Conservation (phyloP, 768 basidiomycete genomes). For the Psilocybe sp. region DNA sequence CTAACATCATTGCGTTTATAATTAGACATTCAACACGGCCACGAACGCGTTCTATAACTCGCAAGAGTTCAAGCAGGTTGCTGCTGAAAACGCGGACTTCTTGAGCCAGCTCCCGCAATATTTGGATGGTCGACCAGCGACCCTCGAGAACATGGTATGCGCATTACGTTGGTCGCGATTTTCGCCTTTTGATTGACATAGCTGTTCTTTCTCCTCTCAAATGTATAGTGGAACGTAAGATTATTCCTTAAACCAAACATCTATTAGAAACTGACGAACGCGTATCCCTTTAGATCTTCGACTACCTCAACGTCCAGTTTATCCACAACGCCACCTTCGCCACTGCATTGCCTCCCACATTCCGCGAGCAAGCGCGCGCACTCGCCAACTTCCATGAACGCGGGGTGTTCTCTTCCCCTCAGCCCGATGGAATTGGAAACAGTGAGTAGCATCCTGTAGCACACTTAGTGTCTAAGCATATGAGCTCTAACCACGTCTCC, state of each 20-base stretch:
- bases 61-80: slow-evolving; percentile 43
- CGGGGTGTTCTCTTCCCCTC: slow-evolving; percentile 54
- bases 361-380: slow-evolving; percentile 51
- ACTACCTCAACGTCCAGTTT: slow-evolving; percentile 71
- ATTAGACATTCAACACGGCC: slow-evolving; percentile 44
- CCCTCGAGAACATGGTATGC: slow-evolving; percentile 58
- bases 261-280: not conserved
- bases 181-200: not conserved
- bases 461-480: not conserved
- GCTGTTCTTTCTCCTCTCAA: not conserved
- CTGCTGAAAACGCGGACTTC: slow-evolving; percentile 43
- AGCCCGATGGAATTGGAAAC: slow-evolving; percentile 62
- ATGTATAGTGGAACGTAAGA: slow-evolving; percentile 35
- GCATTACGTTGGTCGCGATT: no score
- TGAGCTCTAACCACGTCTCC: not conserved
- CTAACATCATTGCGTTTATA: not conserved
- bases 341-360: slow-evolving; percentile 40
- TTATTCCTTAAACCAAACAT: not conserved
- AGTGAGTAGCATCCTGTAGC: slow-evolving; percentile 32
- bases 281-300: slow-evolving; percentile 47
- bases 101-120: slow-evolving; percentile 46
- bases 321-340: slow-evolving; percentile 64
- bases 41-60: slow-evolving; percentile 58
- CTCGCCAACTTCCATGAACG: slow-evolving; percentile 77
- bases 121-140: slow-evolving; percentile 51